Base-by-base conservation (phyloP, 306 rosid genomes). In the Begonia loranthoides region DNA sequence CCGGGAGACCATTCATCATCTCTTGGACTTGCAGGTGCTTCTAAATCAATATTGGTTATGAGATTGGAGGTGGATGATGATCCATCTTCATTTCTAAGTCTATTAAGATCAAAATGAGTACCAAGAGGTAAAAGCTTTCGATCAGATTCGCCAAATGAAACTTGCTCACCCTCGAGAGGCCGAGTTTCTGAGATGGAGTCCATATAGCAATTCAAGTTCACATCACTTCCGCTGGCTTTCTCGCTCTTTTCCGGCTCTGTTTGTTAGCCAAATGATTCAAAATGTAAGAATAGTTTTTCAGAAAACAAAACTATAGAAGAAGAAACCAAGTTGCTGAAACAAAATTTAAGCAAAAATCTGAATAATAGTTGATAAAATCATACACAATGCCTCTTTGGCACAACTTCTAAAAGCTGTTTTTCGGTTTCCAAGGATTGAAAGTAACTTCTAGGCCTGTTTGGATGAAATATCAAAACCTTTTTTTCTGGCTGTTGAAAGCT, bases 11-110 rank as follows among this genome's bases (percentile, higher is more conserved):
- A 60, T 54, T 77, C 89, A 69, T 72, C 80, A 72, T 80, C 80
- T 56, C 76, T 82, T 13, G 90, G 95, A 64, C 87, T 84, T 3
- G 5, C 59, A 51, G 95, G 95, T 10, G 74, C 85, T 51, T 79
- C 80, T 60, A 76, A 59, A 52, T 75, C 74, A 50, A 55, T 74
- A 58, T 70, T 81, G 47, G 54, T 52, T 9, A 54, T 53, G 17
- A 47, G 51, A 45, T 57, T 33, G 2, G 59, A 52, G 62, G 48
- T 58, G 24, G 66, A 51, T 11, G 70, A 53, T 66, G 57, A 56
- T 53, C 70, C 79, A 17, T 69, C 79, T 17, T 74, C 90, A 51
- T 50, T 54, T 34, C 63, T 51, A 53, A 70, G 70, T 45, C 73
- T 52, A 66, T 85, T 90, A 33, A 90, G 77, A 73, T 85, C 94